Evolutionary conservation across 2,329 filamentous ascomycete species (phyloP).

Genomic region (Hymenoscyphus occultus): DNA sequence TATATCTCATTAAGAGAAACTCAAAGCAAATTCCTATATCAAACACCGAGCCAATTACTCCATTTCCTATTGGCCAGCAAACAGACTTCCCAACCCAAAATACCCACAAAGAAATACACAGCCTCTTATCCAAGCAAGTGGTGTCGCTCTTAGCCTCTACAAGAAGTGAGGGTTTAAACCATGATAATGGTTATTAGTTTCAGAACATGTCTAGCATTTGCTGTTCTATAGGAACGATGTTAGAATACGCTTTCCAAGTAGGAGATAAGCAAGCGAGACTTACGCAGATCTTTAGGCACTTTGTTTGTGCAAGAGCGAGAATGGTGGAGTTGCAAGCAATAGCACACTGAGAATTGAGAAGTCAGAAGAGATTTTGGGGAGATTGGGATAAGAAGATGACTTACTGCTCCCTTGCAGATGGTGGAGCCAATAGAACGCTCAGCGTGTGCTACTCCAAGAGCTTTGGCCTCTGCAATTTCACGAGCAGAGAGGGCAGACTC

Average conservation of each 20-base stretch:
- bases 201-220: neutral
- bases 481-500: neutral
- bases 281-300: conserved; percentile 18
- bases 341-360: conserved; percentile 9
- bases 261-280: neutral
- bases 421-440: conserved; percentile 9
- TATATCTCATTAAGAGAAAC: neutral
- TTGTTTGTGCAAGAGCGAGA: conserved; percentile 14
- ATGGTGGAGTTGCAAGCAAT: conserved; percentile 18
- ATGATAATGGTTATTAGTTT: neutral
- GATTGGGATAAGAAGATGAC: neutral
- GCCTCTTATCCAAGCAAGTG: neutral
- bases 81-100: neutral
- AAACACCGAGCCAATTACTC: neutral
- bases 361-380: neutral
- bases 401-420: conserved; percentile 14
- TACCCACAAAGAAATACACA: neutral
- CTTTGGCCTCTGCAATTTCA: conserved; percentile 4
- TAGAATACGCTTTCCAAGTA: neutral
- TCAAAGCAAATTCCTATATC: neutral
- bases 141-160: neutral
- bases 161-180: neutral
- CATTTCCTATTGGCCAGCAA: neutral
- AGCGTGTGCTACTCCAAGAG: conserved; percentile 10
- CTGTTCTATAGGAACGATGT: neutral